Conservation (phyloP, 768 basidiomycete genomes). For the Lactarius quietus region DNA sequence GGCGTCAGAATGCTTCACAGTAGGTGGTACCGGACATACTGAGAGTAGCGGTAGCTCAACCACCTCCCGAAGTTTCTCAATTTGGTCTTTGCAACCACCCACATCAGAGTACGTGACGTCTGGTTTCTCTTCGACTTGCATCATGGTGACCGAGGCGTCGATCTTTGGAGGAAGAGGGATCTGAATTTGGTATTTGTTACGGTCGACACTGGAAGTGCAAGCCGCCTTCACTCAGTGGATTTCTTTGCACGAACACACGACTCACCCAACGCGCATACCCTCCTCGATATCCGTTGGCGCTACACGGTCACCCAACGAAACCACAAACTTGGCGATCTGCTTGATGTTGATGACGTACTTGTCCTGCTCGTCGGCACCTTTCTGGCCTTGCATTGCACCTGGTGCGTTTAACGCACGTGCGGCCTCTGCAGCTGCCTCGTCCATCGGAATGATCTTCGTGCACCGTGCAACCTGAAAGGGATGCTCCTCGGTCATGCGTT, state of each 20-base stretch:
- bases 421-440: constrained; percentile 69
- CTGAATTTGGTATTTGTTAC: constrained; percentile 97
- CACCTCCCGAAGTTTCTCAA: constrained; percentile 97
- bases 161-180: constrained; percentile 98
- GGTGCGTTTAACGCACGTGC: constrained; percentile 75
- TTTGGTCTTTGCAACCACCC: constrained; percentile 99
- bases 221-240: constrained; percentile 5
- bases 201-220: constrained; percentile 66
- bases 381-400: constrained; percentile 80
- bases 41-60: constrained; percentile 95
- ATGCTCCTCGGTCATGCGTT: constrained; percentile 88
- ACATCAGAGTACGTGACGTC: constrained; percentile 98
- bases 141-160: constrained; percentile 99
- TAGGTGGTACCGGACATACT: constrained; percentile 44
- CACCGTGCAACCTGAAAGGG: constrained; percentile 96
- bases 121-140: constrained; percentile 99
- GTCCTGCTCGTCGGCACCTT: constrained; percentile 98
- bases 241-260: constrained; percentile 17
- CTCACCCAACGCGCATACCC: constrained; percentile 99
- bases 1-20: background rate
- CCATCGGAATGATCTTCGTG: constrained; percentile 93
- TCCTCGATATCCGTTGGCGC: constrained; percentile 99
- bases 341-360: constrained; percentile 99
- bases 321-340: constrained; percentile 99
- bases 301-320: constrained; percentile 93